Conservation (phyloP, 306 rosid genomes). For the Coriaria nepalensis region DNA sequence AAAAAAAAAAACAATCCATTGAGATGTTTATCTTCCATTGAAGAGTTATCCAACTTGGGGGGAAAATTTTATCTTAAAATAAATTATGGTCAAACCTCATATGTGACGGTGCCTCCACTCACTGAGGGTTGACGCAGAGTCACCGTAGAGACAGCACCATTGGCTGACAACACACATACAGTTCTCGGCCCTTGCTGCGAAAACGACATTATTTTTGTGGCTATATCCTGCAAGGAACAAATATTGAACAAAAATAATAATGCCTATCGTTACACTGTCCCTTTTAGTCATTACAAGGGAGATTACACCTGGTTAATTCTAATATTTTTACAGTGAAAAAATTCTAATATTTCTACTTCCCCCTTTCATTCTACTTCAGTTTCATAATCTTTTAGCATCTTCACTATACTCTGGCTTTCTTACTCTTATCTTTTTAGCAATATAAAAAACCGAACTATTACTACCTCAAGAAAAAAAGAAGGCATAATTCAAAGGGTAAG, state of each 20-base stretch:
- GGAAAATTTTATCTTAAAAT: no score
- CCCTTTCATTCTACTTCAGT: background rate
- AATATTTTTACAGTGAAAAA: no score
- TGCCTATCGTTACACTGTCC: no score
- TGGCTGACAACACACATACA: constrained; percentile 52
- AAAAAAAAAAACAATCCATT: background rate
- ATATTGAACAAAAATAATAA: background rate
- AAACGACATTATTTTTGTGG: constrained; percentile 38
- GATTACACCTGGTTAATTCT: no score
- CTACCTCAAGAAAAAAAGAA: background rate
- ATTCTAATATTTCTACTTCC: no score
- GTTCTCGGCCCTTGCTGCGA: constrained; percentile 44
- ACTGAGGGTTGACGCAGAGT: constrained; percentile 57
- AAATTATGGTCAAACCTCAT: constrained; percentile 34
- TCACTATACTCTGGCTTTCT: no score
- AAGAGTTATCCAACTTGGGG: no score
- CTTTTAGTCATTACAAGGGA: no score
- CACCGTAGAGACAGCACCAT: constrained; percentile 60
- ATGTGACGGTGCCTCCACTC: constrained; percentile 64
- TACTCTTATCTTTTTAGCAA: no score
- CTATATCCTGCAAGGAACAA: constrained; percentile 40
- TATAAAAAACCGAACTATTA: no score
- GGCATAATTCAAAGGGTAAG: background rate
- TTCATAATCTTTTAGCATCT: background rate
- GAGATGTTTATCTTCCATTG: no score